Conservation (phyloP, 2,329 filamentous ascomycete species). For the Penicillium polonicum region DNA sequence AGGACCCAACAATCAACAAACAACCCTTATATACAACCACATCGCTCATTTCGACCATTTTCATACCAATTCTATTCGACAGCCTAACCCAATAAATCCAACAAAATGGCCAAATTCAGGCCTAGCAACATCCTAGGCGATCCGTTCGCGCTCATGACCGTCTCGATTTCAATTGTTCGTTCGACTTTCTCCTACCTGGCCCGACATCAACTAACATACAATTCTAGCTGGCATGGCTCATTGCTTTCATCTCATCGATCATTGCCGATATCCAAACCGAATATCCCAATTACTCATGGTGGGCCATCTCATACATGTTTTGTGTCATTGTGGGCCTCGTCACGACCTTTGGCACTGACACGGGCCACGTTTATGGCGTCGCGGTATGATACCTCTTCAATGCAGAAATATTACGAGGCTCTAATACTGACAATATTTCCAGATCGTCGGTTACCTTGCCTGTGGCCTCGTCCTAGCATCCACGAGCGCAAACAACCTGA, state of each 20-base stretch:
- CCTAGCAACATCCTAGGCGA: slow-evolving; percentile 91
- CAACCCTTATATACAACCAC: slow-evolving; percentile 5
- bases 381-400: slow-evolving; percentile 55
- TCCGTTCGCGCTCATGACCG: slow-evolving; percentile 90
- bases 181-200: slow-evolving; percentile 12
- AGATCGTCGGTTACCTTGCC: slow-evolving; percentile 80
- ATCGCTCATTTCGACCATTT: slow-evolving; percentile 23
- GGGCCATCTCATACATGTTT: slow-evolving; percentile 81
- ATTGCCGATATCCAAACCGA: slow-evolving; percentile 58
- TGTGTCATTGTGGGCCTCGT: slow-evolving; percentile 78
- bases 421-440: slow-evolving; percentile 28
- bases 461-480: slow-evolving; percentile 82
- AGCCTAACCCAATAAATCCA: slow-evolving; percentile 10
- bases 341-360: slow-evolving; percentile 79
- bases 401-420: neutral
- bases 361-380: slow-evolving; percentile 84
- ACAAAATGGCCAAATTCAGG: slow-evolving; percentile 59
- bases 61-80: slow-evolving; percentile 22
- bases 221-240: slow-evolving; percentile 84
- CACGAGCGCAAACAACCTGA: slow-evolving; percentile 78
- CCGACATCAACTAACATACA: slow-evolving; percentile 11
- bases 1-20: slow-evolving; percentile 3
- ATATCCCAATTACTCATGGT: slow-evolving; percentile 91
- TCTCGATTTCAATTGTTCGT: slow-evolving; percentile 87
- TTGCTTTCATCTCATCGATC: slow-evolving; percentile 83